Evolutionary conservation across 2,329 filamentous ascomycete genomes (phyloP), one percentile per base, ranked within the genome.

Genomic region (Aspergillus tamarii): DNA sequence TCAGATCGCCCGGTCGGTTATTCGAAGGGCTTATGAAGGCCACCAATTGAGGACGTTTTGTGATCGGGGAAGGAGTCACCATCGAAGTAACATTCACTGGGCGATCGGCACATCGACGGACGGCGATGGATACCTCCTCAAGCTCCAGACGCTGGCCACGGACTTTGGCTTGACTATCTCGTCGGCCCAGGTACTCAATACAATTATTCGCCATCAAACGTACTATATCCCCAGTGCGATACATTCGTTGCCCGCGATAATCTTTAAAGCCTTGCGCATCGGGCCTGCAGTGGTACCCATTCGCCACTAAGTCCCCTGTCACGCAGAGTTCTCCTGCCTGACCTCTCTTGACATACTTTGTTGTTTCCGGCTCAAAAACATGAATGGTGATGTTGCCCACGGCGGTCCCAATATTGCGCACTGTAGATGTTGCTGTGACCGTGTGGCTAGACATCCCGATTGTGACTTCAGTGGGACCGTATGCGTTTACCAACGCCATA

Each of bases 251-350:
- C n/a, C 56, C 60, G 9, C 48, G 32, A 23, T 57, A 59, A 48
- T 54, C 41, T 8, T 32, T 55, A 21, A 64, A 66, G 8, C 66
- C 64, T 28, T 45, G n/a, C 6, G 55, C 60, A 26, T 61, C 56
- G 16, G 60, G 64, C 16, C 46, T 50, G 5, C 46, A n/a, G 14
- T 50, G 46, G 46, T 50, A 50, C 2, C 46, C 46, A 28, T 56
- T 52, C 19, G 46, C 62, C 14, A 62, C 63, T 14, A 64, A 56
- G 41, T 34, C 62, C 23, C 50, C 55, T 19, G 63, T 66, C 28
- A 66, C 60, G 11, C 65, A 66, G 19, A 66, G 65, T 14, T 66
- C 65, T 16, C 65, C 65, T n/a, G 63, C 57, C 8, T 66, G 62
- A 2, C 46, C 46, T 50, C 46, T 16, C 57, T 64, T 64, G 11